These are phyloP conservation scores for Hamamelis virginiana DNA, from an alignment of 164 flowering plant genomes.

Conservation along the genomic window DNA sequence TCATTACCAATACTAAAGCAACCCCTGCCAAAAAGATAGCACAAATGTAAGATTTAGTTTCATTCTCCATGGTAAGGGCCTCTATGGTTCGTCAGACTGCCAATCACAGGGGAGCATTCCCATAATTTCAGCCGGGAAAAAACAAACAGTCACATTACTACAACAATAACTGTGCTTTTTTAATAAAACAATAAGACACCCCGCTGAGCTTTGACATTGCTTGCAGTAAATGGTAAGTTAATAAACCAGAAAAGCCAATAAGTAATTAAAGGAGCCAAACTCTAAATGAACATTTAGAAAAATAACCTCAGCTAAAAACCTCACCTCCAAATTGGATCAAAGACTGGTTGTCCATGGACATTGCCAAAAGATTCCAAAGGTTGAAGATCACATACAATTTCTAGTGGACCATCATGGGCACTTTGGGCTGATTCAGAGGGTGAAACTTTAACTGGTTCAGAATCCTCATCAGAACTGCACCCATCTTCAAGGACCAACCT, in stretches of 20 bases:
- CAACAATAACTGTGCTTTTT: neutral
- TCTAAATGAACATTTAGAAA: neutral
- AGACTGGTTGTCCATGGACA: conserved; percentile 1
- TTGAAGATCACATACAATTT: neutral
- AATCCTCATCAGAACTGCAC: neutral
- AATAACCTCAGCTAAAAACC: neutral
- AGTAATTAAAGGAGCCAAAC: too few species aligned
- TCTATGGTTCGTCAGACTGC: neutral
- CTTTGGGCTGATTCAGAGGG: neutral
- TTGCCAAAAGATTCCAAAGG: neutral
- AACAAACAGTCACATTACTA: neutral
- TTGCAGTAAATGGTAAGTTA: neutral
- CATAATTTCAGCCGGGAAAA: neutral
- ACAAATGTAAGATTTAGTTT: neutral
- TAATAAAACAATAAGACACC: neutral
- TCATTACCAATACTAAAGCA: conserved; percentile 12
- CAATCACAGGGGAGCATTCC: neutral
- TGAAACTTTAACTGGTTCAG: neutral
- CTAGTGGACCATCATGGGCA: neutral
- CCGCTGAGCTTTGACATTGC: neutral
- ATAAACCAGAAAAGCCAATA: neutral
- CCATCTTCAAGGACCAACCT: neutral
- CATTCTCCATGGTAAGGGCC: neutral
- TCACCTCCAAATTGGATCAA: conserved; percentile 14
- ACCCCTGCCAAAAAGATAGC: conserved; percentile 22